Evolutionary conservation across 2,329 filamentous ascomycete genomes (phyloP).

Genomic region (Xylaria polymorpha): DNA sequence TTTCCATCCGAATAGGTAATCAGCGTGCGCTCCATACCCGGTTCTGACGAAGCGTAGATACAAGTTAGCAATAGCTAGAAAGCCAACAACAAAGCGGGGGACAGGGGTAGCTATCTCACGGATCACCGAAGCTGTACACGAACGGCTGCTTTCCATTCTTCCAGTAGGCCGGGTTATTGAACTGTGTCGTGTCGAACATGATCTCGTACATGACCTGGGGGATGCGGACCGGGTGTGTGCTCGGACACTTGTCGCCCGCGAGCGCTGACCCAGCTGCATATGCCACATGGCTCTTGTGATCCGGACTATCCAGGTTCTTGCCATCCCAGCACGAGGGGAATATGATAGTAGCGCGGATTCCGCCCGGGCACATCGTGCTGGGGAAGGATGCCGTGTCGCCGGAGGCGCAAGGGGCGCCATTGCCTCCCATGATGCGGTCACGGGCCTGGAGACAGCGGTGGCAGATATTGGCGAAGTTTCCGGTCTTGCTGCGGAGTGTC

Average conservation of each 20-base stretch:
- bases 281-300: constrained; percentile 46
- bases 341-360: constrained; percentile 23
- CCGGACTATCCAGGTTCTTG: constrained; percentile 46
- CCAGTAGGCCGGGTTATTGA: constrained; percentile 24
- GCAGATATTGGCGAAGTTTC: constrained; percentile 24
- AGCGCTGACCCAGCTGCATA: constrained; percentile 20
- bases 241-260: constrained; percentile 23
- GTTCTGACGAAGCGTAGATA: neutral
- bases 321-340: constrained; percentile 46
- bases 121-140: constrained; percentile 25
- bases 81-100: neutral
- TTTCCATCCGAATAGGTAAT: constrained; percentile 19
- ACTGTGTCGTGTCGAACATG: constrained; percentile 26
- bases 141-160: constrained; percentile 23
- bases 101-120: constrained; percentile 7
- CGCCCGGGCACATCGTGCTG: constrained; percentile 22
- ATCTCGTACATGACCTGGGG: constrained; percentile 27
- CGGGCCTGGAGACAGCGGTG: constrained; percentile 21
- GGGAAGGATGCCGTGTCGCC: constrained; percentile 21
- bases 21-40: neutral
- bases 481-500: constrained; percentile 15
- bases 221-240: constrained; percentile 22
- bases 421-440: constrained; percentile 24
- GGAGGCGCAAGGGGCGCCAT: constrained; percentile 11
- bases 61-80: neutral